Percentiles rank a stretch among this genome's conserved stretches.
phyloP scores from a whole-genome alignment of 176 grass and related monocot species.

The Bolboschoenus planiculmis region DNA sequence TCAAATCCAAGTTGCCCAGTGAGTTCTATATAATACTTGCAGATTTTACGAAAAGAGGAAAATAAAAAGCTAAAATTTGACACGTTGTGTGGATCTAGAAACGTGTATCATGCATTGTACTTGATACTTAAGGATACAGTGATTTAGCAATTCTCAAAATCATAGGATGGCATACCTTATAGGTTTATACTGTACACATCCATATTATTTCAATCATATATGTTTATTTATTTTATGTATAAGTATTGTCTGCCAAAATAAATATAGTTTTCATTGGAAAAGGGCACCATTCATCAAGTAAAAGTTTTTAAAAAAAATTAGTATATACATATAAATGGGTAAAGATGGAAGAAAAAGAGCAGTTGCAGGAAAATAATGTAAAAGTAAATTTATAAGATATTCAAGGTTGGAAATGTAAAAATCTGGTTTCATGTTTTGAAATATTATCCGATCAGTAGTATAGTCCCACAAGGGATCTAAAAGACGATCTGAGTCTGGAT shows the following conservation, averaged over 20 bases:
- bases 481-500: background rate
- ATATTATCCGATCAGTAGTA: background rate
- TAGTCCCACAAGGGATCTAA: background rate
- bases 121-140: background rate
- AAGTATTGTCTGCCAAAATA: background rate
- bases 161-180: background rate
- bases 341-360: background rate
- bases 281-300: background rate
- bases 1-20: constrained; percentile 74
- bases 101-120: background rate
- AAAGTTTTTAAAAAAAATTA: background rate
- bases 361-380: background rate
- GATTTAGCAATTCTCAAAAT: background rate
- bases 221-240: background rate
- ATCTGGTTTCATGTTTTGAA: background rate
- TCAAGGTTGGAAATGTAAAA: background rate
- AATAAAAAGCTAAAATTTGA: background rate
- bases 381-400: background rate
- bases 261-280: background rate
- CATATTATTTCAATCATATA: background rate
- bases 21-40: constrained; percentile 25
- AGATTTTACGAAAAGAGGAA: background rate
- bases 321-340: background rate
- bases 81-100: background rate
- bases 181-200: background rate